Evolutionary conservation across 169 alveolate species (phyloP), one percentile per base, ranked within the genome.

Genomic region (Plasmodium gonderi): DNA sequence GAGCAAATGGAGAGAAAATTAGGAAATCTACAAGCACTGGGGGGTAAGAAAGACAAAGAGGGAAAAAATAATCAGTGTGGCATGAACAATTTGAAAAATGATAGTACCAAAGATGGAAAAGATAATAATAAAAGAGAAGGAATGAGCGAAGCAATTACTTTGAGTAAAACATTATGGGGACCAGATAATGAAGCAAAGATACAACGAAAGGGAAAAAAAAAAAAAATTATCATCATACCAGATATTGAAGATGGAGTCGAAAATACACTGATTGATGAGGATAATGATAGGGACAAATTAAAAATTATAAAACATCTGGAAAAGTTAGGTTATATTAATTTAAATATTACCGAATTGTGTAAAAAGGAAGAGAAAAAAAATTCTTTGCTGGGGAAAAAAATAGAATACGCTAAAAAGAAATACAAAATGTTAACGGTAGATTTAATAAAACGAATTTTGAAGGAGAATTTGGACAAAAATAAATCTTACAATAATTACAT

Each of bases 341-440:
- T 90, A 77, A 65, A 36, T 78, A 51, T 90, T 76, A 65, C 29
- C 38, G 94, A 90, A 14, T 38, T 90, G 26, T 90, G 94, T 72
- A 64, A 65, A 51, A 90, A 67, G 26, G 94, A 90, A 68, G 85
- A 90, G 54, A 90, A 90, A 54, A 90, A 90, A 38, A 90, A 79
- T 77, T 78, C 94, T 12, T 60, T 90, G 20, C 80, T 79, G 9
- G 94, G 94, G 72, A 90, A 79, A 45, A 90, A 90, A 90, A 90
- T 90, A 29, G 94, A 90, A 51, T 90, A 65, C 54, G 49, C 94
- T 14, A 79, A 90, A 33, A 90, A 31, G 54, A 90, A 90, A 49
- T 90, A 90, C 54, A 90, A 64, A 31, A 64, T 45, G 11, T 79
- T 90, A 51, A 90, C 91, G n/a, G 65, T 67, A 9, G 94, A 90